Base-by-base conservation (phyloP, 2,329 filamentous ascomycete genomes). In the Zymoseptoria passerinii region DNA sequence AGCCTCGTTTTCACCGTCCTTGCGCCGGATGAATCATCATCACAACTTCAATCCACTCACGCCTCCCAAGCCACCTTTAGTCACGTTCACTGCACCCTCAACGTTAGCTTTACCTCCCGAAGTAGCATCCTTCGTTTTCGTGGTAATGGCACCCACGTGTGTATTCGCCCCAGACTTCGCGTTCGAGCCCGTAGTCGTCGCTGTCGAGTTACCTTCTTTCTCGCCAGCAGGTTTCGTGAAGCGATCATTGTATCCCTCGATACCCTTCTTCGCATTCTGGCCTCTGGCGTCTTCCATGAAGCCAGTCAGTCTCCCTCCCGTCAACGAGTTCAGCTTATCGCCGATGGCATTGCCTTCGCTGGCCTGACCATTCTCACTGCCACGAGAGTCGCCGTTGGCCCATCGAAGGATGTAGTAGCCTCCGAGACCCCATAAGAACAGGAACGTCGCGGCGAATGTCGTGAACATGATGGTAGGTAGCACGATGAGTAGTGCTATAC, bases 381-480 rank as follows among this genome's bases (percentile, higher is more conserved):
- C 63, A 20, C 57, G 48, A 53, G 57, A 50, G 50, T 60, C 65
- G 44, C 65, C 61, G 48, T 67, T 70, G 8, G 68, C 65, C 74
- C 74, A 76, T 54, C 74, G 74, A 44, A 79, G 68, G 48, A 79
- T 65, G 61, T 77, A 72, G 70, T 85, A 91, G 52, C 79, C 81
- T 13, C 78, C 81, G 8, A 87, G 74, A 7, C 80, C 84, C 83
- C 85, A 89, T 18, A 82, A 73, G 83, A 88, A 92, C 61, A 87
- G 73, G 60, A 86, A 79, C 0, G 84, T 74, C 4, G 83, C 87
- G 20, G 84, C 71, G 52, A 80, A 80, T 10, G 81, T 83, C 2
- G 86, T 85, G 61, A 89, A 71, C 71, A 89, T 81, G 44, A 92
- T 74, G 0, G 84, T 81, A 1, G 88, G 88, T 0, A 89, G 74